Conservation (phyloP, 768 basidiomycete species). For the Boletus speciosus region DNA sequence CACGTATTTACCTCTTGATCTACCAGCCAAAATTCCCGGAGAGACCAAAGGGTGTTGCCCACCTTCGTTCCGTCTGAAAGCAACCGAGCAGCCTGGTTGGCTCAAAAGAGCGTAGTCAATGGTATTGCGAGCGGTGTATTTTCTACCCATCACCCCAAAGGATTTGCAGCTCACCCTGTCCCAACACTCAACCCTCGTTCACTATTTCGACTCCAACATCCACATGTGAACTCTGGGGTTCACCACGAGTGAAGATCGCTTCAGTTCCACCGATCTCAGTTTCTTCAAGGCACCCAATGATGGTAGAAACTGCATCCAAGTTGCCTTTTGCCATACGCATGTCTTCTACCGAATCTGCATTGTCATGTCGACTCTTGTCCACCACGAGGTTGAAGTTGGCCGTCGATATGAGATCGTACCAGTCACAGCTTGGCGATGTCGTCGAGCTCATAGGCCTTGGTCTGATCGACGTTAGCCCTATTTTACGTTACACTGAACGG, state of each 20-base stretch:
- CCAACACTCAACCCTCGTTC: background rate
- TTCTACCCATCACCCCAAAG: constrained; percentile 11
- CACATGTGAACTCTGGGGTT: constrained; percentile 14
- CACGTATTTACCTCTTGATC: background rate
- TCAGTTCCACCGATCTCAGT: constrained; percentile 4
- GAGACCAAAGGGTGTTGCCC: constrained; percentile 12
- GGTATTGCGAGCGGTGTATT: constrained; percentile 19
- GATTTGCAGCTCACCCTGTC: background rate
- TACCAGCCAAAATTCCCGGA: constrained; percentile 12
- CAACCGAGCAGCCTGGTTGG: constrained; percentile 15
- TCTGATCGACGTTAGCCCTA: constrained; percentile 17
- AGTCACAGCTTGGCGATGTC: constrained; percentile 20
- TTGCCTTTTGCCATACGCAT: constrained; percentile 10
- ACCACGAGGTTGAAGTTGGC: constrained; percentile 17
- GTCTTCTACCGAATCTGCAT: background rate
- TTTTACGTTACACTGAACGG: constrained; percentile 20
- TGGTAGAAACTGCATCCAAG: constrained; percentile 15
- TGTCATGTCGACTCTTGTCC: background rate
- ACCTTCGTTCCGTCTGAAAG: constrained; percentile 14
- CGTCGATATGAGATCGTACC: constrained; percentile 15
- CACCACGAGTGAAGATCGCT: constrained; percentile 14
- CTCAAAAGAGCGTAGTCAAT: constrained; percentile 13
- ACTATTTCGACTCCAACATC: constrained; percentile 15
- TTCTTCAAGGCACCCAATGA: constrained; percentile 16
- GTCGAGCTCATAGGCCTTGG: constrained; percentile 17